Evolutionary conservation across 148 eudicot species (phyloP).

Genomic region (Silene latifolia): DNA sequence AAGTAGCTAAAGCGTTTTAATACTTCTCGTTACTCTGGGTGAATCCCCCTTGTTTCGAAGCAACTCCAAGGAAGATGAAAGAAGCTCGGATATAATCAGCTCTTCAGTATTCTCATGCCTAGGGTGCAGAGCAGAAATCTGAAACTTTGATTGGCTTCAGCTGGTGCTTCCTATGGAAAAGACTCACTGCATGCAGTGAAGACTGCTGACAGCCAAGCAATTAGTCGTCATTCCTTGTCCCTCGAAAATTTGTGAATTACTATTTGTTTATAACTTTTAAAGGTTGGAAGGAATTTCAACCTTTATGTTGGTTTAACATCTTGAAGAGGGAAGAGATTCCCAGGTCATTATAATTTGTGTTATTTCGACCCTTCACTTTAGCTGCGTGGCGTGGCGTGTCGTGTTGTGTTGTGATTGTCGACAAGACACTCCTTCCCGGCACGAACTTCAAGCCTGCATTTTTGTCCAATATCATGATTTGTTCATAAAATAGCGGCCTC

Average conservation of each 20-base stretch:
- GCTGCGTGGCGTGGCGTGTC: not conserved
- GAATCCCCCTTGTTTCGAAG: not conserved
- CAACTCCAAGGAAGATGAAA: conserved; percentile 9
- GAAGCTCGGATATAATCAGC: not conserved
- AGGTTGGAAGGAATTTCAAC: conserved; percentile 10
- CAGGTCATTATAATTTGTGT: conserved; percentile 9
- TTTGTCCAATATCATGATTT: not conserved
- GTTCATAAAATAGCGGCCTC: not conserved
- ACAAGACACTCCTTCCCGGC: not conserved
- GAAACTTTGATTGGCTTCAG: conserved; percentile 20
- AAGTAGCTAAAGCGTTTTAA: conserved; percentile 11
- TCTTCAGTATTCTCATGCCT: conserved; percentile 13
- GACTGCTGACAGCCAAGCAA: conserved; percentile 1
- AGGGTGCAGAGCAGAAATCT: not conserved
- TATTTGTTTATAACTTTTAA: conserved; percentile 11
- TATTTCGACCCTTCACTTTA: conserved; percentile 3
- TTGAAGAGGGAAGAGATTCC: conserved; percentile 9
- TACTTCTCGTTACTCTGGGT: conserved; percentile 7
- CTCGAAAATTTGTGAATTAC: conserved; percentile 1
- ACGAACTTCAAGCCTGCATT: not conserved
- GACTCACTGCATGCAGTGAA: conserved; percentile 12
- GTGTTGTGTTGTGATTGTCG: not conserved
- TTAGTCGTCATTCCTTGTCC: conserved; percentile 8
- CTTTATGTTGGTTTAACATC: conserved; percentile 17
- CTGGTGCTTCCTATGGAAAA: conserved; percentile 11